A percentile compares a stretch with the other conserved stretches of the same genome.
These are phyloP conservation scores for Linum usitatissimum DNA, from an alignment of 345 rosid genomes.

Conservation along the genomic window DNA sequence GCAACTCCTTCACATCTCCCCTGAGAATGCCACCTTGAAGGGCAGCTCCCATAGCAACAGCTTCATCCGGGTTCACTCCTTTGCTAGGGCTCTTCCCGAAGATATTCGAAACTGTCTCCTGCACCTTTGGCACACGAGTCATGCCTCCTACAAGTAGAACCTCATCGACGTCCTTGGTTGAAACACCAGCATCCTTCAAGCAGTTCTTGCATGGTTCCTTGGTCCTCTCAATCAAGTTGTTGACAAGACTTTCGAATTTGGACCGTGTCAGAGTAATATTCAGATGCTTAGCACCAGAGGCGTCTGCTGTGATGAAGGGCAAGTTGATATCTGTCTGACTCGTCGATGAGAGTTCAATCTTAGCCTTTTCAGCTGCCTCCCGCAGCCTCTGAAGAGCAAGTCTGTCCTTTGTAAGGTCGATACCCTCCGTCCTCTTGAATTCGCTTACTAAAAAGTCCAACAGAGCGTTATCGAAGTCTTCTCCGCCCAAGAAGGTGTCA, in stretches of 20 bases:
- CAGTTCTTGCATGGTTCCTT: conserved; percentile 22
- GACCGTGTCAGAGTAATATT: conserved; percentile 72
- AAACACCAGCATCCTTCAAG: conserved; percentile 24
- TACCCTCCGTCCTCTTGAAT: conserved; percentile 56
- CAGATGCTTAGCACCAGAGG: conserved; percentile 80
- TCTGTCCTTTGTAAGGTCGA: conserved; percentile 68
- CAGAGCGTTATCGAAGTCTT: conserved; percentile 76
- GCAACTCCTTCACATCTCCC: conserved; percentile 26
- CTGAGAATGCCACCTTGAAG: conserved; percentile 28
- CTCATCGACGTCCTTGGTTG: conserved; percentile 23
- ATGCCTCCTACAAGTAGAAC: conserved; percentile 30
- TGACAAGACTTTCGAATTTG: conserved; percentile 28
- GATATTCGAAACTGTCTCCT: conserved; percentile 15
- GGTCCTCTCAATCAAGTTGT: conserved; percentile 23
- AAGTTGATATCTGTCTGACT: conserved; percentile 76
- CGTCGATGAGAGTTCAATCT: conserved; percentile 79
- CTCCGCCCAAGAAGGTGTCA: conserved; percentile 92
- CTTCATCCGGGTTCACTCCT: conserved; percentile 28
- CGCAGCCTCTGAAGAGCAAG: conserved; percentile 85
- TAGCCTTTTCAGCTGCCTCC: conserved; percentile 88
- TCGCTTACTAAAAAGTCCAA: conserved; percentile 71
- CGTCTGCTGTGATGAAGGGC: conserved; percentile 79
- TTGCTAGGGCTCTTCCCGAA: conserved; percentile 26
- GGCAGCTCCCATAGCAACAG: conserved; percentile 30
- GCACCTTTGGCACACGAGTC: conserved; percentile 30